These are phyloP conservation scores for Kwoniella sp. DNA, from an alignment of 768 basidiomycete genomes.

Conservation along the genomic window DNA sequence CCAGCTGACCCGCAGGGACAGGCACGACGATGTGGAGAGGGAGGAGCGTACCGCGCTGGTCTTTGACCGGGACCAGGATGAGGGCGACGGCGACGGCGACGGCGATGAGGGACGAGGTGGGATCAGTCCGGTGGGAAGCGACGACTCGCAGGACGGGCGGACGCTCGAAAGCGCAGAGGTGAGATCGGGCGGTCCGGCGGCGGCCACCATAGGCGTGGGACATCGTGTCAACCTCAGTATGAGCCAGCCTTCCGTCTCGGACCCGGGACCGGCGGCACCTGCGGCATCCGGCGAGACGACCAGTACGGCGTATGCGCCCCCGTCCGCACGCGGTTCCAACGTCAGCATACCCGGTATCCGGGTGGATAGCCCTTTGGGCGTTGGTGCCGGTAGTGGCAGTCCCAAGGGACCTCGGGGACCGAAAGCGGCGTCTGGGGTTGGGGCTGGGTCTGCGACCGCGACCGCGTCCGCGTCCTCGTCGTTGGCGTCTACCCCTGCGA, in stretches of 20 bases:
- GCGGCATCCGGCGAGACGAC: too few species aligned
- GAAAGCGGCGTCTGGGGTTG: too few species aligned
- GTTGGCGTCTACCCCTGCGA: conserved; percentile 2
- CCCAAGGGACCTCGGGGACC: too few species aligned
- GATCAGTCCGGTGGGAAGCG: background rate
- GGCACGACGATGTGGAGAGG: conserved; percentile 7
- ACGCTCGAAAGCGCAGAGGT: too few species aligned
- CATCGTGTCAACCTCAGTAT: conserved; percentile 8
- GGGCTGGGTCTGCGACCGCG: too few species aligned
- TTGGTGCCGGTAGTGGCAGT: too few species aligned
- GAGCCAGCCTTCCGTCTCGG: too few species aligned
- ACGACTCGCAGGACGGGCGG: background rate
- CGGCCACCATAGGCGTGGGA: conserved; percentile 1
- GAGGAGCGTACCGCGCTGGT: conserved; percentile 19
- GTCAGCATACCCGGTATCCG: too few species aligned
- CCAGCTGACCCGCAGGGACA: conserved; percentile 13
- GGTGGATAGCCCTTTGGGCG: too few species aligned
- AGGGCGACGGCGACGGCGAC: background rate
- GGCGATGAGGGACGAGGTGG: background rate
- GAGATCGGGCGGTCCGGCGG: background rate
- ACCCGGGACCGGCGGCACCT: too few species aligned
- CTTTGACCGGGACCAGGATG: background rate
- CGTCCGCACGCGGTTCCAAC: too few species aligned
- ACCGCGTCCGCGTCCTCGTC: background rate
- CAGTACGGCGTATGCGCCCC: too few species aligned